A percentile compares a stretch with the other conserved stretches of the same genome.
Conservation (phyloP, 768 basidiomycete species). For the Russula sp. region DNA sequence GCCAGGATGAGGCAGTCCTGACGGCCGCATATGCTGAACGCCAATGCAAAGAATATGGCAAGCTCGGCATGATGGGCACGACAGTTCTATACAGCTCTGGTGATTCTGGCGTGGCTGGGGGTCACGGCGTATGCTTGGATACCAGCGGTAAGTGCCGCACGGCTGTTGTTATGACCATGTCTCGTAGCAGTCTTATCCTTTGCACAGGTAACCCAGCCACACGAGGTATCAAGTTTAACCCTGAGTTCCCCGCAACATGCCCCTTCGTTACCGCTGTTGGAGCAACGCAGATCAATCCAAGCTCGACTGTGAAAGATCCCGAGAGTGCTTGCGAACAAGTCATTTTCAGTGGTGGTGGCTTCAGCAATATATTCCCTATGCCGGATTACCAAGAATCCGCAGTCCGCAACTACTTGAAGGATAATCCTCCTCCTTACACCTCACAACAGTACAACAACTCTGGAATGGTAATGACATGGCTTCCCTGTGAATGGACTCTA, state of each 20-base stretch:
- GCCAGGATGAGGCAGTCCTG: conserved; percentile 32
- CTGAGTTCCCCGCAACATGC: conserved; percentile 39
- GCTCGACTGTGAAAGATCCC: conserved; percentile 31
- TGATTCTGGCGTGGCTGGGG: conserved; percentile 41
- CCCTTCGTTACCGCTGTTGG: conserved; percentile 38
- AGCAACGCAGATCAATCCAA: conserved; percentile 34
- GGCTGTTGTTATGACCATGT: neutral
- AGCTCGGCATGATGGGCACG: conserved; percentile 38
- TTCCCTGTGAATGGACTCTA: neutral
- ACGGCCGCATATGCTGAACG: conserved; percentile 35
- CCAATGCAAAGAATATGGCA: conserved; percentile 43
- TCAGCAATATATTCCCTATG: conserved; percentile 37
- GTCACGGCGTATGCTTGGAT: conserved; percentile 31
- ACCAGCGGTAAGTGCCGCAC: conserved; percentile 25
- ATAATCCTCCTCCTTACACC: conserved; percentile 33
- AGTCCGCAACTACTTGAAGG: conserved; percentile 30
- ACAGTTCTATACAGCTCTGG: conserved; percentile 42
- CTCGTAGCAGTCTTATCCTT: neutral
- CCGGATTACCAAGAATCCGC: conserved; percentile 33
- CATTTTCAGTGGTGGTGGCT: conserved; percentile 38
- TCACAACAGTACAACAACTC: conserved; percentile 32
- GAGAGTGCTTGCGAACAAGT: conserved; percentile 36
- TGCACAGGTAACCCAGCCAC: conserved; percentile 12
- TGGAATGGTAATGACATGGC: conserved; percentile 25
- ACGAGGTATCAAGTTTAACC: conserved; percentile 33